Evolutionary conservation across 257 asterid species (phyloP).

Genomic region (Solanum appendiculatum): DNA sequence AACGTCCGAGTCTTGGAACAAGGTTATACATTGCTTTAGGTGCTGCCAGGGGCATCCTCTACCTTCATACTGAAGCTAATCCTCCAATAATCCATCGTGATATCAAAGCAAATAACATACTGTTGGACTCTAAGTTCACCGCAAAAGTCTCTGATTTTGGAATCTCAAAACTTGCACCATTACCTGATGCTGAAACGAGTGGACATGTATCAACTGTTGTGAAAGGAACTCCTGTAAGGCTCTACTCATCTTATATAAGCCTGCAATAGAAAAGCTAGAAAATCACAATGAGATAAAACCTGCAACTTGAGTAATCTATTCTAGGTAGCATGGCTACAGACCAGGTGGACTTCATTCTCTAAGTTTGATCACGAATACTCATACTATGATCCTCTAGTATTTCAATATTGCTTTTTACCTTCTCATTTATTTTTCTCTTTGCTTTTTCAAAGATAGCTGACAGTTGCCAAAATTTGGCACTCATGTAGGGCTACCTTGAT

Average conservation of each 20-base stretch:
- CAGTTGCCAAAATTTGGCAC: neutral
- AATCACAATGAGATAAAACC: neutral
- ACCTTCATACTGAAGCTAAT: constrained; percentile 4
- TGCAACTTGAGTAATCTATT: neutral
- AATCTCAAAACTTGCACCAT: neutral
- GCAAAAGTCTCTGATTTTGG: constrained; percentile 1
- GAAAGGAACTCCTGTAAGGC: constrained; percentile 3
- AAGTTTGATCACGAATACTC: neutral
- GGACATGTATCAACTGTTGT: neutral
- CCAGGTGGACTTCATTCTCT: neutral
- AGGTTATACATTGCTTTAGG: constrained; percentile 3
- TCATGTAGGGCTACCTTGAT: neutral
- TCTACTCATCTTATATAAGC: neutral
- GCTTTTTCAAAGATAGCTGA: neutral
- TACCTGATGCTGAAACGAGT: constrained; percentile 1
- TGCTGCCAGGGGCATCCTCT: constrained; percentile 1
- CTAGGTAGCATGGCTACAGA: neutral
- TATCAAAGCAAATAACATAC: constrained; percentile 2
- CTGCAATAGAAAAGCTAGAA: neutral
- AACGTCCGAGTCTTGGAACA: neutral
- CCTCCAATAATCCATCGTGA: constrained; percentile 2
- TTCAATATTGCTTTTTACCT: neutral
- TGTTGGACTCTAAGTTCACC: neutral
- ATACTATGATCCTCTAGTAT: neutral
- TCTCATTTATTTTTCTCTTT: neutral